Evolutionary conservation across 1,284 basidiomycete genomes (phyloP).

Genomic region (Boletellus deceptivus): DNA sequence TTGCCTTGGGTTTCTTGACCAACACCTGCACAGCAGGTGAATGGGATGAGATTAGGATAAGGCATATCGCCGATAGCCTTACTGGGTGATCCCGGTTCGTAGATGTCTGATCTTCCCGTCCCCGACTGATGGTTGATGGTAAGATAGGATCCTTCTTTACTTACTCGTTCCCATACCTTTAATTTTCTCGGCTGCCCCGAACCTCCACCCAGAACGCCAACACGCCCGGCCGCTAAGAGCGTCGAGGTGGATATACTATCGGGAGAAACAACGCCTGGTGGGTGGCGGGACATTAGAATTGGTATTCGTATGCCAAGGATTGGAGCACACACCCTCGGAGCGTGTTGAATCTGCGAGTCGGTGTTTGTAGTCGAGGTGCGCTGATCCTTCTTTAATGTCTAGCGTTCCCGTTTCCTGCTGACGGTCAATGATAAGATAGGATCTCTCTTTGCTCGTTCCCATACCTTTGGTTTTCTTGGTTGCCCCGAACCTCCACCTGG

Average conservation of each 20-base stretch:
- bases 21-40: neutral
- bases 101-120: too few species aligned
- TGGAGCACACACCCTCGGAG: neutral
- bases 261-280: neutral
- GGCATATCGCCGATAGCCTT: neutral
- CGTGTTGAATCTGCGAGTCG: neutral
- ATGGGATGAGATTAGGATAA: neutral
- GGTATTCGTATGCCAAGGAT: neutral
- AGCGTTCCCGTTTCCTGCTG: neutral
- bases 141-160: neutral
- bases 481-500: neutral
- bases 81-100: neutral
- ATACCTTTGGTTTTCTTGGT: slow-evolving; percentile 1
- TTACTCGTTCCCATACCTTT: neutral
- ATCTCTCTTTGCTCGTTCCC: neutral
- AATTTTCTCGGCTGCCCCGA: slow-evolving; percentile 1
- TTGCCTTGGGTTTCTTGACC: neutral
- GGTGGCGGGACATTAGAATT: neutral
- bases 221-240: too few species aligned
- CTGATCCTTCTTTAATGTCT: neutral
- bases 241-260: neutral
- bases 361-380: neutral
- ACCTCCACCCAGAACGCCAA: too few species aligned
- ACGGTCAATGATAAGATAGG: neutral
- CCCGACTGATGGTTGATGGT: too few species aligned